Evolutionary conservation across 257 asterid species (phyloP).

Genomic region (Paraleonurus japonicus): DNA sequence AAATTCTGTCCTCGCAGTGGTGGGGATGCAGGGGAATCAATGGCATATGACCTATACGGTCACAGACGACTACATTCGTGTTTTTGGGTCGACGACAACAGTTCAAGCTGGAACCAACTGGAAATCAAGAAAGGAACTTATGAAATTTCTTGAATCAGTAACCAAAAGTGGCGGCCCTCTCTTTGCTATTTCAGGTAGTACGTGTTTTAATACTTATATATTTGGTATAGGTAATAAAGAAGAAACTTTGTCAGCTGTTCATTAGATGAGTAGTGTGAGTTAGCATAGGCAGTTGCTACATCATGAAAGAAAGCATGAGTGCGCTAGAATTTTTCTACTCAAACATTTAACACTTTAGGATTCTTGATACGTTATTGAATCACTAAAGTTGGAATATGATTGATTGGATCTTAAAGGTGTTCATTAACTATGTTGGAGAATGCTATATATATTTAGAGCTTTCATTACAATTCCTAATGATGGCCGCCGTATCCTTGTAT

Average conservation of each 20-base stretch:
- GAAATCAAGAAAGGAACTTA: slow-evolving; percentile 39
- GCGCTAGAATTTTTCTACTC: no score
- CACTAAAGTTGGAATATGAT: neutral
- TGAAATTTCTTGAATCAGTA: slow-evolving; percentile 37
- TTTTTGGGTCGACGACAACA: slow-evolving; percentile 32
- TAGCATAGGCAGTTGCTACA: neutral
- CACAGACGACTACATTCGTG: slow-evolving; percentile 36
- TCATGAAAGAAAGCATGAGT: no score
- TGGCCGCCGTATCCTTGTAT: neutral
- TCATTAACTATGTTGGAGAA: neutral
- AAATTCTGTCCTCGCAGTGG: slow-evolving; percentile 42
- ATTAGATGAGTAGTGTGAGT: neutral
- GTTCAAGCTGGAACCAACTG: slow-evolving; percentile 37
- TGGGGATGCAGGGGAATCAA: slow-evolving; percentile 41
- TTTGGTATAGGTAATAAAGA: no score
- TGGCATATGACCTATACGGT: slow-evolving; percentile 37
- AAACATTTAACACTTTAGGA: no score
- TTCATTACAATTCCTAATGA: neutral
- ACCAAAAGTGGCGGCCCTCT: slow-evolving; percentile 30
- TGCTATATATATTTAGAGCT: neutral
- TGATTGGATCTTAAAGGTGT: neutral
- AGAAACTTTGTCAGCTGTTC: no score
- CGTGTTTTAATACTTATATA: neutral
- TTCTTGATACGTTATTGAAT: no score
- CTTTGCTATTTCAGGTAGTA: slow-evolving; percentile 39